These are phyloP conservation scores for Globisporangium yorkense DNA, from an alignment of 352 stramenopile species.

Conservation along the genomic window DNA sequence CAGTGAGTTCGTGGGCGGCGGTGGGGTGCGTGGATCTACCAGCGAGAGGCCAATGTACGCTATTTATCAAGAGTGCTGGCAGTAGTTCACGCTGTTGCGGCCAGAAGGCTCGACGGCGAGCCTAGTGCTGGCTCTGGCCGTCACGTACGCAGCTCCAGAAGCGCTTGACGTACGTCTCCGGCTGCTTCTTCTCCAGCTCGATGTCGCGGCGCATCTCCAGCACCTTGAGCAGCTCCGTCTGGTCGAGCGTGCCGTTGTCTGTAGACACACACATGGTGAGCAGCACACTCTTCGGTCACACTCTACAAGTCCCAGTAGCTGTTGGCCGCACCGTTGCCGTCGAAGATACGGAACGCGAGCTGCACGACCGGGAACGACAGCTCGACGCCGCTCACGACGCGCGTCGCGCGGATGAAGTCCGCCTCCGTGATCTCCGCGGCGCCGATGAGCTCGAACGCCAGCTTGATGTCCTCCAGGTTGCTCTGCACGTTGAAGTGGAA, in stretches of 20 bases:
- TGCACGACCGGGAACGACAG: constrained; percentile 63
- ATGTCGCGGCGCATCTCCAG: constrained; percentile 57
- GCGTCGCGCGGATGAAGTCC: constrained; percentile 65
- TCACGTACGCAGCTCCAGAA: constrained; percentile 16
- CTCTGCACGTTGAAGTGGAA: constrained; percentile 75
- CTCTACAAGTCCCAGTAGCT: not conserved
- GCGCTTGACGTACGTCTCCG: constrained; percentile 11
- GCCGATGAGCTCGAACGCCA: constrained; percentile 61
- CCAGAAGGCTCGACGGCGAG: not conserved
- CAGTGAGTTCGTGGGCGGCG: not conserved
- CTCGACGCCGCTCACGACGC: constrained; percentile 58
- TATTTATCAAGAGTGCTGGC: not conserved
- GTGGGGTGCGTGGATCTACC: too few species aligned
- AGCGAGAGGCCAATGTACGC: too few species aligned
- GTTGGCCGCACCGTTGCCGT: constrained; percentile 40
- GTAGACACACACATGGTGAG: not conserved
- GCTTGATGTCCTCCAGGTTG: constrained; percentile 66
- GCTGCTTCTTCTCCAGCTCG: constrained; percentile 31
- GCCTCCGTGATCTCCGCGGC: constrained; percentile 65
- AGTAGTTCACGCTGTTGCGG: not conserved
- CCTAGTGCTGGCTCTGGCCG: constrained; percentile 3
- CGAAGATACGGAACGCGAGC: constrained; percentile 72
- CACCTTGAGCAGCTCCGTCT: constrained; percentile 59
- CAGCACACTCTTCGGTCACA: not conserved
- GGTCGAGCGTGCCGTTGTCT: constrained; percentile 65